Evolutionary conservation across 768 basidiomycete genomes (phyloP), one percentile per base, ranked within the genome.

Genomic region (Termitomyces sp.): DNA sequence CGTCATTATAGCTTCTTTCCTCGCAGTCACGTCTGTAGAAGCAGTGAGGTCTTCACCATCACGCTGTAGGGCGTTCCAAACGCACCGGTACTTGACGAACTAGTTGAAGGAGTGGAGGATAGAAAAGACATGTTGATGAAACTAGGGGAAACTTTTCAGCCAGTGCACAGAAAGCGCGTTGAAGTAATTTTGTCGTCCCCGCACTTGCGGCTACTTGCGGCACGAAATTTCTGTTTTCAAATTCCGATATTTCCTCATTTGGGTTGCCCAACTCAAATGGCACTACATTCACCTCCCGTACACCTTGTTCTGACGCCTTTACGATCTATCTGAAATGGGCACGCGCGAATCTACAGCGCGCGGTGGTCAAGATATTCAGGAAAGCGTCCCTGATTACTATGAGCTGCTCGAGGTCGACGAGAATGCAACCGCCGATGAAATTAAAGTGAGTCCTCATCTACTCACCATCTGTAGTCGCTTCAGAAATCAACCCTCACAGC

Each of bases 391-490:
- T 17, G 89, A 96, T 70, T 96, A 95, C 72, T 97, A 97, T 71
- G 77, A 88, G 56, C 80, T 96, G 15, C 78, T 97, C 4, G 86
- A 86, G 47, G 83, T 97, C 1, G 85, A 87, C 43, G 94, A 96
- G 68, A 83, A 86, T 60, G 95, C 94, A 2, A 89, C 88, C 1
- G 73, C 81, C 20, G 94, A 95, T 47, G 96, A 98, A 71, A 96
- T 98, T 76, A 95, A 89, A 82, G 95, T 86, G 40, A 42, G 53
- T 17, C 40, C 43, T 25, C 25, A 42, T 50, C 62, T 47, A 43
- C 49, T 57, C 50, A 31, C 36, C 38, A 49, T 62, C 34, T 36
- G 40, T 37, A n/a, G 11, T 48, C 51, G 10, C 51, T 47, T 11
- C 31, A 59, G 12, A 52, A 31, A 53, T 47, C 56, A 47, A 57